Conservation (phyloP, 352 stramenopile genomes). For the Phytophthora crassamura region DNA sequence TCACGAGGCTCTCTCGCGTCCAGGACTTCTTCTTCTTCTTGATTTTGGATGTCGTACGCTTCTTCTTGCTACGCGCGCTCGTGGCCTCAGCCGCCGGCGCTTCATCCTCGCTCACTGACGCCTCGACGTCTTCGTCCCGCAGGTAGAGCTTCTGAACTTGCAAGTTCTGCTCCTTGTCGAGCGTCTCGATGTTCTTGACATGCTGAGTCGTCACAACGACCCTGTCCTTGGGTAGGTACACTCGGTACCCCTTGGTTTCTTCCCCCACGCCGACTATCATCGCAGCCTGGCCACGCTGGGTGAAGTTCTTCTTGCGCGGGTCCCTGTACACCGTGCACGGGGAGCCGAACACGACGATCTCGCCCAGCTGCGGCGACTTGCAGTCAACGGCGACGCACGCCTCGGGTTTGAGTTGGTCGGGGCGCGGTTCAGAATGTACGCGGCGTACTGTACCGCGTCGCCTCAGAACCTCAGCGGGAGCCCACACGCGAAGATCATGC, state of each 20-base stretch:
- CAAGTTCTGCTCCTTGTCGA: conserved; percentile 2
- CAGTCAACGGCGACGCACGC: conserved; percentile 3
- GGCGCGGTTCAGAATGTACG: conserved; percentile 36
- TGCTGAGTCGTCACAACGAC: conserved; percentile 22
- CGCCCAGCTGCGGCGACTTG: conserved; percentile 3
- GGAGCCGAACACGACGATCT: conserved; percentile 14
- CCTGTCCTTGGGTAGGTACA: conserved; percentile 20
- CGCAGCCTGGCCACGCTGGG: not conserved
- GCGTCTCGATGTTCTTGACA: too few species aligned
- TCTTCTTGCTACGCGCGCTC: not conserved
- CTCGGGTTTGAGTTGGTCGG: conserved; percentile 22
- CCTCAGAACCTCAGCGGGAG: conserved; percentile 34
- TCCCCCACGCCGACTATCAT: conserved; percentile 18
- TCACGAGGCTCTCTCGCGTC: not conserved
- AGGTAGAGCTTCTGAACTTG: conserved; percentile 7
- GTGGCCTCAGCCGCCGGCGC: not conserved
- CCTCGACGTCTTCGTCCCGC: not conserved
- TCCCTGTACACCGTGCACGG: conserved; percentile 14
- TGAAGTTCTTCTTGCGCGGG: conserved; percentile 6
- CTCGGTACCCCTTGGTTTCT: conserved; percentile 23
- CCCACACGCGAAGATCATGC: conserved; percentile 37
- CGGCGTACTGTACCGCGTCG: conserved; percentile 32
- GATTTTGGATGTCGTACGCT: not conserved
- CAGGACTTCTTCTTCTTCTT: conserved; percentile 8
- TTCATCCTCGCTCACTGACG: too few species aligned